A percentile compares a stretch with the other conserved stretches of the same genome.
These are phyloP conservation scores for Proliferodiscus dingleyae DNA, from an alignment of 2,329 filamentous ascomycete species.

Conservation along the genomic window DNA sequence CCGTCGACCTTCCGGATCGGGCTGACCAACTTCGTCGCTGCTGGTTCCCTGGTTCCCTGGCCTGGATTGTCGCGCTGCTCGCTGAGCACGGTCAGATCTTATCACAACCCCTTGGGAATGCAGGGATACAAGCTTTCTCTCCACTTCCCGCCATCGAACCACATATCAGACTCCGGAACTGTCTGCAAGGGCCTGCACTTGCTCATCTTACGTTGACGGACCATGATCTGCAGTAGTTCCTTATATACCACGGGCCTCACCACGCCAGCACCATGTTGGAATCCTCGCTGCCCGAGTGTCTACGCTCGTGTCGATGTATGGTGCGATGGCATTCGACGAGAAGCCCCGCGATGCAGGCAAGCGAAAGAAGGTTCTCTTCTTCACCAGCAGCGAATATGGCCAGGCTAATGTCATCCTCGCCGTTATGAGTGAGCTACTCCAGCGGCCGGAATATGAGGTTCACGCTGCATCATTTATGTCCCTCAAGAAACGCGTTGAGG, in stretches of 20 bases:
- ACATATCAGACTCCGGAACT: no score
- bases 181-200: no score
- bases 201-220: no score
- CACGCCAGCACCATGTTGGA: no score
- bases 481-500: conserved; percentile 31
- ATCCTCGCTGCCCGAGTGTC: no score
- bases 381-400: conserved; percentile 43
- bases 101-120: no score
- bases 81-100: no score
- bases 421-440: conserved; percentile 36
- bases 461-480: conserved; percentile 41
- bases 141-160: no score
- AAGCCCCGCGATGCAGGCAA: not conserved
- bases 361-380: conserved; percentile 31
- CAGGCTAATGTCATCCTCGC: conserved; percentile 44
- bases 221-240: no score
- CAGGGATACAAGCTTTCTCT: no score
- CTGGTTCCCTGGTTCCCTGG: not conserved
- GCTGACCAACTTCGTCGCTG: not conserved
- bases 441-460: conserved; percentile 34
- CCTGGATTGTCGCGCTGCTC: not conserved
- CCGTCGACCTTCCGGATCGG: not conserved
- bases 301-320: not conserved
- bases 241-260: no score
- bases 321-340: not conserved